Base-by-base conservation (phyloP, 163 green algal genomes). In the Chlamydomonas reinhardtii region DNA sequence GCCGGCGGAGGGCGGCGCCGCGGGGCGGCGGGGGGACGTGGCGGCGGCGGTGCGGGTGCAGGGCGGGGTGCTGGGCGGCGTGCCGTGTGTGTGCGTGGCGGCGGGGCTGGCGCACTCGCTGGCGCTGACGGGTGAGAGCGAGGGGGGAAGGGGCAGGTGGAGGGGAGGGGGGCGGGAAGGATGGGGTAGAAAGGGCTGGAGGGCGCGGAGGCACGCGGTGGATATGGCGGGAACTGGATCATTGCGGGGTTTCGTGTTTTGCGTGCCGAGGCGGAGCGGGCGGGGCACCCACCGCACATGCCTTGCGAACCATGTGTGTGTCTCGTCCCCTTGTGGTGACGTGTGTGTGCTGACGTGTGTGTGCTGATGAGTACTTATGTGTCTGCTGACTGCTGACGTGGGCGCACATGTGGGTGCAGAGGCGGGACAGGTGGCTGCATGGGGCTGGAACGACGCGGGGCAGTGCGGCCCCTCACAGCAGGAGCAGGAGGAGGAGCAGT, bases 401-500 rank as follows among this genome's bases (percentile, higher is more conserved):
- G n/a, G n/a, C n/a, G n/a, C n/a, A n/a, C n/a, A n/a, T n/a, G n/a
- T n/a, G 39, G 5, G 0, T 20, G 0, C 79, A 85, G 79, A 85
- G 69, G 79, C 79, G 4, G 79, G 79, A 43, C 79, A 85, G 68
- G 79, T 85, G 19, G 66, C 35, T 14, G 68, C 79, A 0, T 85
- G 79, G 79, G 79, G 79, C 68, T 85, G 79, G 79, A 85, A 85
- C 69, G 79, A 78, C 52, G 52, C 68, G 68, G 79, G 79, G 25
- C 79, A 85, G 54, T 72, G 66, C 48, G 77, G 77, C 4, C 19
- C 64, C 15, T 52, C 15, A 48, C 20, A 79, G 73, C 24, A 79
- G 31, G 27, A 79, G 73, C 5, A n/a, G 27, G 29, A 68, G 73
- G 52, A 27, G 31, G 8, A 48, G 66, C n/a, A 48, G 25, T 4